Evolutionary conservation across 768 basidiomycete genomes (phyloP).

Genomic region (Tubosaeta brunneosetosa): DNA sequence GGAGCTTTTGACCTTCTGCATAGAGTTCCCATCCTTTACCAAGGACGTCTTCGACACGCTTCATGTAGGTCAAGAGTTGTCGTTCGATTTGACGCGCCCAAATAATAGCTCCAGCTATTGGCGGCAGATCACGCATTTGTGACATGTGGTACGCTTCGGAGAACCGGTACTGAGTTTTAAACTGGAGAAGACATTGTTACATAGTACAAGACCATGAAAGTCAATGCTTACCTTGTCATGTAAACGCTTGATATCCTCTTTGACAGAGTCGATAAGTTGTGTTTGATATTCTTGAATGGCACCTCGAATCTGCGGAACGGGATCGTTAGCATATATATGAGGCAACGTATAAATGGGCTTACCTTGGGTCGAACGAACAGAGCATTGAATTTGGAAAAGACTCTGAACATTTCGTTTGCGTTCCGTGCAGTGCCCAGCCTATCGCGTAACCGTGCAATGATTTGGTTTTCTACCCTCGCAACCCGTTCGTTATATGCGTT

Average conservation of each 20-base stretch:
- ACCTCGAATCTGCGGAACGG: slow-evolving; percentile 69
- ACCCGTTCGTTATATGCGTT: slow-evolving; percentile 98
- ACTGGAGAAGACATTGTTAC: slow-evolving; percentile 39
- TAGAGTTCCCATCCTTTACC: slow-evolving; percentile 99
- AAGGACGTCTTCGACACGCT: slow-evolving; percentile 96
- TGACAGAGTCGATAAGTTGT: slow-evolving; percentile 96
- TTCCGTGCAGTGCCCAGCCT: slow-evolving; percentile 92
- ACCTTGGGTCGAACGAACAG: slow-evolving; percentile 96
- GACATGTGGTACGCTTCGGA: slow-evolving; percentile 98
- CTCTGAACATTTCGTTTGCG: slow-evolving; percentile 99
- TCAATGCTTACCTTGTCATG: slow-evolving; percentile 71
- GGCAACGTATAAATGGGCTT: slow-evolving; percentile 4
- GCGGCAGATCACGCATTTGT: slow-evolving; percentile 95
- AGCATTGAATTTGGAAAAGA: slow-evolving; percentile 98
- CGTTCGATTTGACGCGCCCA: slow-evolving; percentile 99
- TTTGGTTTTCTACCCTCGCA: slow-evolving; percentile 96
- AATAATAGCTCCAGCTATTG: slow-evolving; percentile 96
- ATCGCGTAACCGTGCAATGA: slow-evolving; percentile 89
- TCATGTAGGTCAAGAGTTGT: slow-evolving; percentile 95
- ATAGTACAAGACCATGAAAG: neutral
- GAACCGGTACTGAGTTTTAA: slow-evolving; percentile 93
- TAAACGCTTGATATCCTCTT: slow-evolving; percentile 93
- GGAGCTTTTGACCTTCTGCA: slow-evolving; percentile 97
- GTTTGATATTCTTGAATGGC: slow-evolving; percentile 99
- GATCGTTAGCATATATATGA: neutral